phyloP scores from a whole-genome alignment of 1,284 basidiomycete genomes.

The Sporisorium scitamineum region DNA sequence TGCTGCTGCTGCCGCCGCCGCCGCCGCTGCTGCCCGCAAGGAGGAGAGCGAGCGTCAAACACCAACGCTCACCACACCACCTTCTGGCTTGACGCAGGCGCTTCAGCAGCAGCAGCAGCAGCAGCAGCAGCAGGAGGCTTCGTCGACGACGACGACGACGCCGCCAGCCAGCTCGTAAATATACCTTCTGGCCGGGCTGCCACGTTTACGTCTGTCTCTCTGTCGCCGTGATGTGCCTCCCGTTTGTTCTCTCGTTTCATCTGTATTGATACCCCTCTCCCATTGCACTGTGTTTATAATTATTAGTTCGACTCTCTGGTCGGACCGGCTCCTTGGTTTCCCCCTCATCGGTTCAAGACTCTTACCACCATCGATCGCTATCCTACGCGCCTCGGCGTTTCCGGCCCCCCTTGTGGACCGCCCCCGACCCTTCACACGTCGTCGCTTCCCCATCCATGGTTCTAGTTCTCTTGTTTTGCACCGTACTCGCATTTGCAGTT shows the following conservation, averaged over 20 bases:
- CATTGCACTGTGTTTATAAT: constrained; percentile 46
- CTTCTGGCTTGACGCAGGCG: constrained; percentile 42
- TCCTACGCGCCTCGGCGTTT: constrained; percentile 14
- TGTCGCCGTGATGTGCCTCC: constrained; percentile 5
- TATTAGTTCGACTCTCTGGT: constrained; percentile 19
- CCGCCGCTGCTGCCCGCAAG: constrained; percentile 49
- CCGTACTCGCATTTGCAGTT: constrained; percentile 42
- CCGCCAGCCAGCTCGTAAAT: constrained; percentile 28
- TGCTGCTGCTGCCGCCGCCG: constrained; percentile 44
- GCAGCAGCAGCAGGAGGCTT: constrained; percentile 12
- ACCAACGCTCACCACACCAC: constrained; percentile 26
- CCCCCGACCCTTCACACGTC: background rate
- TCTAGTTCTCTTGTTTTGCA: constrained; percentile 22
- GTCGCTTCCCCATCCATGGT: constrained; percentile 35
- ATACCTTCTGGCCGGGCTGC: constrained; percentile 1
- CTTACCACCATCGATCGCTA: constrained; percentile 32
- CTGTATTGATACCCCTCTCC: constrained; percentile 43
- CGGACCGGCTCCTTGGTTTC: constrained; percentile 19
- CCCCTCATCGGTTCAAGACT: constrained; percentile 15
- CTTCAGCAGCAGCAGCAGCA: constrained; percentile 29
- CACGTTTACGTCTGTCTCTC: constrained; percentile 4
- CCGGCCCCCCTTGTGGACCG: background rate
- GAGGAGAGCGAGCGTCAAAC: constrained; percentile 33
- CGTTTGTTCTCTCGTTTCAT: constrained; percentile 14
- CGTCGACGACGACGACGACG: constrained; percentile 8